Conservation (phyloP, 2,329 filamentous ascomycete species). For the Arthrobotrys sinensis region DNA sequence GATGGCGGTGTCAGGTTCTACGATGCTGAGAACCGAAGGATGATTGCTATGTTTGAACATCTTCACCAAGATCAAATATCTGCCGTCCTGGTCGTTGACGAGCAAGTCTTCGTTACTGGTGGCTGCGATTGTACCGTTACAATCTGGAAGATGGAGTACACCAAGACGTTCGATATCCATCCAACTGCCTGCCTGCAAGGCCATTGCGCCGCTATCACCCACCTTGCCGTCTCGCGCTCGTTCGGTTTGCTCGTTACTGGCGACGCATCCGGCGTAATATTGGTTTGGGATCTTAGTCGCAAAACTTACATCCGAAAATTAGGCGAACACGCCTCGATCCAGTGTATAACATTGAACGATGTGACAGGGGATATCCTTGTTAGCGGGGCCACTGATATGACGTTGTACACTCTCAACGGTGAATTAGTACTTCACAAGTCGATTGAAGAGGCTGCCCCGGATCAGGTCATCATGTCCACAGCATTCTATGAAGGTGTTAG, state of each 20-base stretch:
- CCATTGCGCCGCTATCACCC: slow-evolving; percentile 85
- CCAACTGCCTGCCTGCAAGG: slow-evolving; percentile 88
- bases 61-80: slow-evolving; percentile 92
- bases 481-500: slow-evolving; percentile 93
- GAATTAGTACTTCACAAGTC: slow-evolving; percentile 85
- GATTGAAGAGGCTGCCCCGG: slow-evolving; percentile 80
- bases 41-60: slow-evolving; percentile 91
- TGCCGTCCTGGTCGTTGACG: slow-evolving; percentile 83
- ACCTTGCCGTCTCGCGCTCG: slow-evolving; percentile 86
- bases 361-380: slow-evolving; percentile 90
- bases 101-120: slow-evolving; percentile 87
- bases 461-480: slow-evolving; percentile 73
- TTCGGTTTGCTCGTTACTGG: slow-evolving; percentile 91
- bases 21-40: slow-evolving; percentile 83
- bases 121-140: slow-evolving; percentile 93
- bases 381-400: slow-evolving; percentile 81
- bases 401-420: slow-evolving; percentile 90
- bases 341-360: slow-evolving; percentile 90
- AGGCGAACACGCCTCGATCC: slow-evolving; percentile 69
- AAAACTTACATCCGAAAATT: slow-evolving; percentile 86
- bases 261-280: slow-evolving; percentile 83
- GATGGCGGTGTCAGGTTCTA: slow-evolving; percentile 95
- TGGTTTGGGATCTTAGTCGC: slow-evolving; percentile 95
- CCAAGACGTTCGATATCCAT: slow-evolving; percentile 83
- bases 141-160: slow-evolving; percentile 79